Base-by-base conservation (phyloP, 768 basidiomycete genomes). In the Russula sp. region DNA sequence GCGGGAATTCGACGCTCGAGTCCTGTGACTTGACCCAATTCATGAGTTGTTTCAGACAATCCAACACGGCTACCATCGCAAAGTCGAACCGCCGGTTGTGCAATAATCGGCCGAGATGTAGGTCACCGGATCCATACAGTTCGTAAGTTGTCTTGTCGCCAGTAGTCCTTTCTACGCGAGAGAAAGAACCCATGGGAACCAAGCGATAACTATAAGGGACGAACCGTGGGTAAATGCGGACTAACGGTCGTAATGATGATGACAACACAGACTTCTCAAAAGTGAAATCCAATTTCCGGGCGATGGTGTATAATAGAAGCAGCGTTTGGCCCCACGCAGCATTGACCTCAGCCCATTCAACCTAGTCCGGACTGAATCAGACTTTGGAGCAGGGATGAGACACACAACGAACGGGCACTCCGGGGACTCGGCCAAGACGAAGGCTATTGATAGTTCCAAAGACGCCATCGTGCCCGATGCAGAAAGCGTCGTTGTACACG, bases 381-480 rank as follows among this genome's bases (percentile, higher is more conserved):
- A 52, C 27, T 14, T 22, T 44, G 34, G 55, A 37, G 52, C 55
- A 31, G 13, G 18, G 18, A 47, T 31, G 40, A 35, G 45, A 55
- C 18, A 54, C 32, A 31, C 14, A 52, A 77, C 85, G 47, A 72
- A 91, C 91, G n/a, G 85, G 86, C 51, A 89, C 86, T 34, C 86
- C 85, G 49, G 90, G 85, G 10, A 95, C 86, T 66, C 95, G 84
- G 4, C 97, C 97, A 22, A 98, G 75, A 42, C 97, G 84, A 14
- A 99, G 80, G 3, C 94, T 94, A 70, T 98, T 98, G 74, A 99
- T 98, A n/a, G 96, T 98, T 2, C 94, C 97, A 70, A 98, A 94
- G 1, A 90, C 89, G 6, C 92, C 91, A 69, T 96, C 94, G 65
- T 94, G 92, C 3, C 94, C 93, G 68, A 96, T 95, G 70, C 92